These are phyloP conservation scores for Garcia nutans DNA, from an alignment of 345 rosid genomes.

Conservation along the genomic window DNA sequence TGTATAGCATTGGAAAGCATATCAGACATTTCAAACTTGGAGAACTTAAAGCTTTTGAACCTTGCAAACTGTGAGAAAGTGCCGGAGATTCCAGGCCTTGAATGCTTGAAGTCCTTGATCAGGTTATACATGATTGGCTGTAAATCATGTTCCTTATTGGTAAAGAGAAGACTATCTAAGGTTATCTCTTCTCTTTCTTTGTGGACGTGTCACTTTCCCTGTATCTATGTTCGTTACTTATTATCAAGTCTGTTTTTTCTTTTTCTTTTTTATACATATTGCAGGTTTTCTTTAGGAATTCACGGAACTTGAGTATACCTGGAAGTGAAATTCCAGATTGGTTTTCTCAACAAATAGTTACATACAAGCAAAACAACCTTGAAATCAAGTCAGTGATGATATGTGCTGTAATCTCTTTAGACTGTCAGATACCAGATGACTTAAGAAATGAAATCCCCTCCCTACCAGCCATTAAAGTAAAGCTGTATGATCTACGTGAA, in stretches of 20 bases:
- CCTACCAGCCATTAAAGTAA: constrained; percentile 41
- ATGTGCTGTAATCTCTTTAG: constrained; percentile 48
- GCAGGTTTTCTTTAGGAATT: constrained; percentile 47
- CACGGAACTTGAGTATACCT: constrained; percentile 50
- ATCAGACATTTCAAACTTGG: constrained; percentile 37
- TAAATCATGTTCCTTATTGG: constrained; percentile 31
- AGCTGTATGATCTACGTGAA: constrained; percentile 25
- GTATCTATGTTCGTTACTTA: not conserved
- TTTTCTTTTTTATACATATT: not conserved
- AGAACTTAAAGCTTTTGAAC: constrained; percentile 26
- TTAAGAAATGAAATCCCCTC: constrained; percentile 31
- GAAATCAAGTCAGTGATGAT: constrained; percentile 45
- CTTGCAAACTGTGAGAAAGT: constrained; percentile 46
- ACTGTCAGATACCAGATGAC: constrained; percentile 27
- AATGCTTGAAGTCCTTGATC: constrained; percentile 38
- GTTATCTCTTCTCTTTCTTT: constrained; percentile 20
- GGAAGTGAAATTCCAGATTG: constrained; percentile 58
- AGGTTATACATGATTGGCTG: constrained; percentile 42
- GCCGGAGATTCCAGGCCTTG: constrained; percentile 45
- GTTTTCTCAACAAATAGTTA: constrained; percentile 39
- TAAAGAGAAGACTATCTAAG: constrained; percentile 45
- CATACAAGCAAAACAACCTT: constrained; percentile 36
- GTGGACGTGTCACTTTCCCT: not conserved
- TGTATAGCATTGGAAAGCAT: constrained; percentile 39
- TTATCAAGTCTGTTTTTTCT: not conserved